Evolutionary conservation across 164 flowering plant species (phyloP).

Genomic region (Malania oleifera): DNA sequence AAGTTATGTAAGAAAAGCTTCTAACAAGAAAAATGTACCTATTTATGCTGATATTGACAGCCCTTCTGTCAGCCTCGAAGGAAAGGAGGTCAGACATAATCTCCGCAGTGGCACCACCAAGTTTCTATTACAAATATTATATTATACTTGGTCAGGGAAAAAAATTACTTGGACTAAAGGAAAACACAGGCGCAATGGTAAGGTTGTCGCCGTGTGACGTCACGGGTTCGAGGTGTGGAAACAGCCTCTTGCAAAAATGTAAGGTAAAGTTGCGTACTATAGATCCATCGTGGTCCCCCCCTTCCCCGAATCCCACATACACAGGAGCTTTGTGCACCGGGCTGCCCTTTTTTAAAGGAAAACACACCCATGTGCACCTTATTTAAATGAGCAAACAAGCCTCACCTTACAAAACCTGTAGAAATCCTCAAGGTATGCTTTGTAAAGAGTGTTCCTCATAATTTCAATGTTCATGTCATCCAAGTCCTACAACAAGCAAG

Average conservation of each 20-base stretch:
- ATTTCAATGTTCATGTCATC: constrained; percentile 99
- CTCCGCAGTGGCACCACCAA: constrained; percentile 96
- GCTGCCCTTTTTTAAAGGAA: no score
- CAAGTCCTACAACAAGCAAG: constrained; percentile 59
- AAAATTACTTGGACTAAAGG: no score
- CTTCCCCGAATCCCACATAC: no score
- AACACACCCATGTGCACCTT: no score
- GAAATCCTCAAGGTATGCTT: constrained; percentile 97
- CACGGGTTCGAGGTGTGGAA: no score
- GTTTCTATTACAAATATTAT: constrained; percentile 45
- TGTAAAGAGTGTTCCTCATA: constrained; percentile 98
- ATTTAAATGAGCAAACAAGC: background rate
- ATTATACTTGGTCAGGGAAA: constrained; percentile 7
- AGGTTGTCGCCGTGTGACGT: no score
- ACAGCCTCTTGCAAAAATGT: no score
- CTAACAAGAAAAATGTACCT: constrained; percentile 37
- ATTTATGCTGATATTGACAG: constrained; percentile 92
- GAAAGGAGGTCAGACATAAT: constrained; percentile 96
- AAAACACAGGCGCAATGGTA: no score
- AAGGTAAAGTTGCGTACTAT: no score
- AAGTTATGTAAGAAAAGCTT: background rate
- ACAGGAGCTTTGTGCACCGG: no score
- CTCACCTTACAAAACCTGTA: constrained; percentile 88
- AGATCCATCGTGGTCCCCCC: no score
- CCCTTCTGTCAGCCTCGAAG: constrained; percentile 98